Conservation (phyloP, 139 green algal species). For the Chlamydomonas schloesseri region DNA sequence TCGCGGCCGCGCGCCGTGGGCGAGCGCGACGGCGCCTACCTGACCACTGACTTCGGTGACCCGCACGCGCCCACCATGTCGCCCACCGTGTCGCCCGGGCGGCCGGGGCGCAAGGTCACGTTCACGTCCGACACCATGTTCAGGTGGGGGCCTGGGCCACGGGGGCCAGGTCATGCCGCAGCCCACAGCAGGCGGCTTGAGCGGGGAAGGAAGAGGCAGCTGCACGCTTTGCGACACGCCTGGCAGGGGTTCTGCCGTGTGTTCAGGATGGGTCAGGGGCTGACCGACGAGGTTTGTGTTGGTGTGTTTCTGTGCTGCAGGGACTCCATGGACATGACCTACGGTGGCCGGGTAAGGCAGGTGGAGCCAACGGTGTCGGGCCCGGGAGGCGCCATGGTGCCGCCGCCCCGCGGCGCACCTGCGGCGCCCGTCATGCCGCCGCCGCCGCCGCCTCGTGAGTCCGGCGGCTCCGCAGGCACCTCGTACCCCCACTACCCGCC, state of each 20-base stretch:
- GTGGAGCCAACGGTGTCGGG: background rate
- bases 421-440: background rate
- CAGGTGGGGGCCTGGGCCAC: constrained; percentile 6
- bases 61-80: constrained; percentile 7
- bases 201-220: no score
- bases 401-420: background rate
- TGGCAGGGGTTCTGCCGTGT: no score
- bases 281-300: no score
- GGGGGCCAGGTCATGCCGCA: no score
- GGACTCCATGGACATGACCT: constrained; percentile 4
- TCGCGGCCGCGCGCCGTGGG: background rate
- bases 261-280: no score
- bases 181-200: no score
- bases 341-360: background rate
- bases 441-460: constrained; percentile 12
- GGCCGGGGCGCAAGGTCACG: constrained; percentile 14
- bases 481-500: constrained; percentile 1
- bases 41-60: constrained; percentile 21
- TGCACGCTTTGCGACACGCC: no score
- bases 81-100: background rate
- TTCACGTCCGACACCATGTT: constrained; percentile 29
- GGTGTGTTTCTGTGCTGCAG: no score
- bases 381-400: background rate
- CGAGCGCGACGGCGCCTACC: constrained; percentile 22
- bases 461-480: background rate